Percentiles rank a stretch among this genome's conserved stretches.
Conservation (phyloP, 768 basidiomycete species). For the Tulasnella sp. region DNA sequence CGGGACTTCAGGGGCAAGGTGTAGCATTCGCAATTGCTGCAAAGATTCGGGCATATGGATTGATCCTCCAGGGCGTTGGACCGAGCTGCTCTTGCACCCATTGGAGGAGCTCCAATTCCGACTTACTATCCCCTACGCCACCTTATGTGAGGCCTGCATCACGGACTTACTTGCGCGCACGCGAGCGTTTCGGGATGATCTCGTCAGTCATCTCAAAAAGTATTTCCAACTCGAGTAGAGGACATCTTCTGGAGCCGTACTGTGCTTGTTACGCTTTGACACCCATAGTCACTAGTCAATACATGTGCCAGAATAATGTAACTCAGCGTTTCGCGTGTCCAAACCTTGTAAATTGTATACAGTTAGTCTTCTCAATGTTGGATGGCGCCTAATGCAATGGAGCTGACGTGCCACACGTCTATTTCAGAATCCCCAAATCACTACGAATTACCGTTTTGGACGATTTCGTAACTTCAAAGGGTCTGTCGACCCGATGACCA, state of each 20-base stretch:
- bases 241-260: background rate
- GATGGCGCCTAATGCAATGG: too few relatives aligned
- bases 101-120: background rate
- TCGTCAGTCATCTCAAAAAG: background rate
- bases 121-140: background rate
- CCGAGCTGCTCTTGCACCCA: background rate
- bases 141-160: background rate
- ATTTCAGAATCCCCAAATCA: too few relatives aligned
- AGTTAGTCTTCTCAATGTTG: too few relatives aligned
- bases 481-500: too few relatives aligned
- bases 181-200: background rate
- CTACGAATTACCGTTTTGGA: too few relatives aligned
- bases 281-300: background rate
- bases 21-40: background rate
- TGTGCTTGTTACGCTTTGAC: background rate
- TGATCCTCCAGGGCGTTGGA: background rate
- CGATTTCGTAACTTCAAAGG: too few relatives aligned
- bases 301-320: too few relatives aligned
- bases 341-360: too few relatives aligned
- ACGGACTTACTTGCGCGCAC: background rate
- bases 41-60: background rate
- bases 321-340: too few relatives aligned
- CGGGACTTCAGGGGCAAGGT: background rate
- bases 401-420: too few relatives aligned
- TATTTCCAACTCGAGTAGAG: background rate